Evolutionary conservation across 2,329 filamentous ascomycete species (phyloP).

Genomic region (Aspergillus cejpii): DNA sequence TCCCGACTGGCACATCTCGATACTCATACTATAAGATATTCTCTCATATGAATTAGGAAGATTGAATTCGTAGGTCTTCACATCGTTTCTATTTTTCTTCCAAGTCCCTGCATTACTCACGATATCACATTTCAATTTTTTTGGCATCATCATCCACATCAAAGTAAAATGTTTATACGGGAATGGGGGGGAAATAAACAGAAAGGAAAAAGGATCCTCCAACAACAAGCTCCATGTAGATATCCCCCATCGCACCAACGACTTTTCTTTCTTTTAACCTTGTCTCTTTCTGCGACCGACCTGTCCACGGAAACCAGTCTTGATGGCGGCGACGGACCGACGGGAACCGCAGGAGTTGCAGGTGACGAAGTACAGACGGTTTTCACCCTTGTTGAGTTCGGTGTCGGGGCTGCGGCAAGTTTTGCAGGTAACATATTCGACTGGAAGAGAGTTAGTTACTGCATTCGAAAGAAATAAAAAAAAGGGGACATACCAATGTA

Average conservation of each 20-base stretch:
- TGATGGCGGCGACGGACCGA: constrained; percentile 93
- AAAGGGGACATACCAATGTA: constrained; percentile 67
- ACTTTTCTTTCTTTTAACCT: constrained; percentile 50
- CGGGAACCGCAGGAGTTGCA: constrained; percentile 82
- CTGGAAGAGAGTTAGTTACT: constrained; percentile 34
- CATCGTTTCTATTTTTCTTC: constrained; percentile 13
- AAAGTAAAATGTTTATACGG: constrained; percentile 16
- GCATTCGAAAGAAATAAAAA: not conserved
- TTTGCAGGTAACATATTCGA: constrained; percentile 98
- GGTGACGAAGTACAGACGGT: constrained; percentile 97
- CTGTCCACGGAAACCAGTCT: constrained; percentile 99
- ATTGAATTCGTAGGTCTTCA: constrained; percentile 7
- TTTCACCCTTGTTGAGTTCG: constrained; percentile 96
- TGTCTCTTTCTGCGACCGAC: constrained; percentile 97
- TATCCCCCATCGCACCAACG: constrained; percentile 4
- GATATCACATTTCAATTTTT: not conserved
- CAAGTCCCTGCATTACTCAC: constrained; percentile 1
- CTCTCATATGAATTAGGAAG: too few species aligned
- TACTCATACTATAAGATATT: too few species aligned
- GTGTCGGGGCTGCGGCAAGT: constrained; percentile 93
- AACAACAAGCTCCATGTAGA: constrained; percentile 8
- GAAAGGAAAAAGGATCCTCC: constrained; percentile 16
- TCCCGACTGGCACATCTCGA: not conserved
- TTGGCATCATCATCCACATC: constrained; percentile 15
- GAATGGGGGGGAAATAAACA: constrained; percentile 6